Evolutionary conservation across 2,329 filamentous ascomycete genomes (phyloP), one percentile per base, ranked within the genome.

Genomic region (Fusarium buxicola): DNA sequence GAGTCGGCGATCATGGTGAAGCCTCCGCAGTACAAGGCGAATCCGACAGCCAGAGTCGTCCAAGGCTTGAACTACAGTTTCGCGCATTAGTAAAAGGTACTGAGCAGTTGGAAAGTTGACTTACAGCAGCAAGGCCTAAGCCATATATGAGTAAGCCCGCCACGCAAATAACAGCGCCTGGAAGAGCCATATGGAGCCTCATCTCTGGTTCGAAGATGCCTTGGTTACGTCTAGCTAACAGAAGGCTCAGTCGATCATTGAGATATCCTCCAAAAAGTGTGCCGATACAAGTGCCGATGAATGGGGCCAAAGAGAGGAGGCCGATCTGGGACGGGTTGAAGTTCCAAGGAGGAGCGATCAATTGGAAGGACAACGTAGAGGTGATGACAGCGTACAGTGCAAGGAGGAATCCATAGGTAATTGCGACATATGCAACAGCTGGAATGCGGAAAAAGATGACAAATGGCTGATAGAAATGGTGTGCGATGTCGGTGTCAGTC

Each of bases 171-270:
- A 21, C 21, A 21, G 21, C 21, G 6, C 21, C 21, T 21, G 21
- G 21, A 6, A 21, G 21, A 4, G 21, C 21, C 21, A 21, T 21
- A 21, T 21, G 56, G 4, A 81, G 63, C 2, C 78, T 71, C 73
- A 80, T 80, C 49, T 81, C 79, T 0, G 79, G 78, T 56, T 81
- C 78, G 39, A 77, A 80, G 28, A 77, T 72, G 7, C 77, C 78
- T 2, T 72, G 70, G 9, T 80, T 79, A 1, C 74, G 69, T 15
- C 69, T 72, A 0, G 79, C 68, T 10, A 78, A 68, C 34, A 67
- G 70, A 5, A 77, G 21, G 24, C 79, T 76, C 2, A 72, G 72
- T 62, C 70, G 69, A 56, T 81, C 79, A 2, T 74, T 74, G 1
- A 80, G 31, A 1, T 73, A 69, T 0, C 78, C 78, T 1, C 75